Conservation (phyloP, 2,329 filamentous ascomycete species). For the Pseudogymnoascus sp. region DNA sequence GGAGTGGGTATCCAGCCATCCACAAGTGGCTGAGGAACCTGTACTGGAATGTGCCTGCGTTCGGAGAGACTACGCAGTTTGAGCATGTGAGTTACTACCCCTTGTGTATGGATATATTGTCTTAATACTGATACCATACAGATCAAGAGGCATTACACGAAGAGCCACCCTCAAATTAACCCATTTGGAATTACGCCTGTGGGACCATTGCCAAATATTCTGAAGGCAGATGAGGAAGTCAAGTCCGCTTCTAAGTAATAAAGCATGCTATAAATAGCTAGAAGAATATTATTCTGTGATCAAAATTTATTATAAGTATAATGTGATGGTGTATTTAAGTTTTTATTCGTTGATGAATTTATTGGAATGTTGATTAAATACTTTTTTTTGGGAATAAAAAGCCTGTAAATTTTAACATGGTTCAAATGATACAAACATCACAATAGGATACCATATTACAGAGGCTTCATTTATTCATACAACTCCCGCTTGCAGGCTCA, state of each 20-base stretch:
- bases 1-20: constrained; percentile 49
- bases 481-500: neutral
- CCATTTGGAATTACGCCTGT: constrained; percentile 70
- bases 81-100: constrained; percentile 32
- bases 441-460: neutral
- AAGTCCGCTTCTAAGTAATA: constrained; percentile 18
- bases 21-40: constrained; percentile 60
- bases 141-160: constrained; percentile 89
- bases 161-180: constrained; percentile 64
- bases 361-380: neutral
- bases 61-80: constrained; percentile 32
- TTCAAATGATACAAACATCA: neutral
- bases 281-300: neutral
- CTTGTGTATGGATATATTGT: neutral
- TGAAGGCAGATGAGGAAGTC: constrained; percentile 74
- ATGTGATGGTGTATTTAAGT: neutral
- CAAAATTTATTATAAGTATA: neutral
- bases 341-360: neutral
- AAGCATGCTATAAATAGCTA: neutral
- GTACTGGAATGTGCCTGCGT: constrained; percentile 63
- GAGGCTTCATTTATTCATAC: neutral
- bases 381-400: neutral
- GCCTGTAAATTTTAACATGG: neutral
- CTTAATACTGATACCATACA: constrained; percentile 25
- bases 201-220: constrained; percentile 75